Conservation (phyloP, 345 rosid species). For the Carallia pectinifolia region DNA sequence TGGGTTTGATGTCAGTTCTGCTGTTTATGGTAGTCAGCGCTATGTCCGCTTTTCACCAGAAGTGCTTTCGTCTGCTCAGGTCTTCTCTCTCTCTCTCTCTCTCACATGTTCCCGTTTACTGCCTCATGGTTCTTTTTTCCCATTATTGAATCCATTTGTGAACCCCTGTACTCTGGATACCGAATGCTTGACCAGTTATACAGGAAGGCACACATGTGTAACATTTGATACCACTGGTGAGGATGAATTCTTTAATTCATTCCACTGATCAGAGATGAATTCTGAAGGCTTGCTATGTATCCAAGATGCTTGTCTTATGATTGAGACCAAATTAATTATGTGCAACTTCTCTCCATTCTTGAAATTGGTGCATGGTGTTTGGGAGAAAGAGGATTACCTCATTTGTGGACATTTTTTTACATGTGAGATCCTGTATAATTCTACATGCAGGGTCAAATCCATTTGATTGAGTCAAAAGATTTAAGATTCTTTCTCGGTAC, state of each 20-base stretch:
- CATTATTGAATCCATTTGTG: not conserved
- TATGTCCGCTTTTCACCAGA: conserved; percentile 94
- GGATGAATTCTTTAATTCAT: too few species aligned
- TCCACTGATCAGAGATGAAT: too few species aligned
- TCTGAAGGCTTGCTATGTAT: too few species aligned
- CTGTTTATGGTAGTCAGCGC: conserved; percentile 93
- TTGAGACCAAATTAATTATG: not conserved
- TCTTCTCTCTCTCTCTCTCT: conserved; percentile 25
- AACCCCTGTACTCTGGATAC: not conserved
- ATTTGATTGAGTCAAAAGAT: not conserved
- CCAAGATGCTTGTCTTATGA: not conserved
- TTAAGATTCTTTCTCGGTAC: not conserved
- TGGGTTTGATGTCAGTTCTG: conserved; percentile 98
- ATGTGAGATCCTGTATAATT: not conserved
- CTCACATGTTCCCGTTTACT: too few species aligned
- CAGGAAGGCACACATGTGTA: too few species aligned
- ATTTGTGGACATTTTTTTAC: too few species aligned
- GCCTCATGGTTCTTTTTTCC: not conserved
- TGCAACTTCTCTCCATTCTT: not conserved
- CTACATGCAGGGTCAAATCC: not conserved
- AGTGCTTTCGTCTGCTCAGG: conserved; percentile 87
- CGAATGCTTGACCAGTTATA: too few species aligned
- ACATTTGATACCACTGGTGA: too few species aligned
- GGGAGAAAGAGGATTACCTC: too few species aligned
- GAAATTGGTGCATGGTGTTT: not conserved